phyloP scores from a whole-genome alignment of 2,329 filamentous ascomycete species.

The Pseudocercospora crystallina region DNA sequence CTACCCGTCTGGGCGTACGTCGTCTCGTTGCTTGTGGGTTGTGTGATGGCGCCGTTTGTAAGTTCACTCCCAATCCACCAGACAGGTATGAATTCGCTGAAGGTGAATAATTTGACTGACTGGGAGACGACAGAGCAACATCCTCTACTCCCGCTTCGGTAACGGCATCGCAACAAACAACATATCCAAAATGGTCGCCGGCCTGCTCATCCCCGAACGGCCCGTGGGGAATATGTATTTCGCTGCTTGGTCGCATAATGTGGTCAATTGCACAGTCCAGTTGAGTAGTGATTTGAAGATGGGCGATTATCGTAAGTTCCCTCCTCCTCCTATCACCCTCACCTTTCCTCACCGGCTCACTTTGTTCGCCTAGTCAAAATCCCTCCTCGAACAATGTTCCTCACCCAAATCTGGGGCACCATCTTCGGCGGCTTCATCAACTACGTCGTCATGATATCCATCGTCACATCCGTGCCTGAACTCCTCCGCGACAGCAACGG shows the following conservation, averaged over 20 bases:
- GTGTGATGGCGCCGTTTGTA: slow-evolving; percentile 50
- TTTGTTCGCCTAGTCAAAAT: slow-evolving; percentile 44
- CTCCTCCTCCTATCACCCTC: background rate
- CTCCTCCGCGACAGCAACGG: slow-evolving; percentile 50
- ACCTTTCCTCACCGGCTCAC: background rate
- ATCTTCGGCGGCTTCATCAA: slow-evolving; percentile 46
- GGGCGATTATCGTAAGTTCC: slow-evolving; percentile 55
- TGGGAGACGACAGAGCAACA: slow-evolving; percentile 43
- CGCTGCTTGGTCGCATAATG: slow-evolving; percentile 59
- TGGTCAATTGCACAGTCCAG: slow-evolving; percentile 53
- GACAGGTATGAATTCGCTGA: too few species aligned
- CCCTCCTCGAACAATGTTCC: slow-evolving; percentile 56
- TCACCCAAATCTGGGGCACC: slow-evolving; percentile 58
- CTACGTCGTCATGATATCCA: slow-evolving; percentile 58
- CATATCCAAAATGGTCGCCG: slow-evolving; percentile 58
- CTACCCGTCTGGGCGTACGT: slow-evolving; percentile 37
- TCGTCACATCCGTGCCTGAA: slow-evolving; percentile 51
- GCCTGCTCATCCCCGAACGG: slow-evolving; percentile 51
- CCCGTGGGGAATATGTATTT: slow-evolving; percentile 61
- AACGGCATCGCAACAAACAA: slow-evolving; percentile 61
- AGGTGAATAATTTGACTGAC: too few species aligned
- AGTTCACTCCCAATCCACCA: slow-evolving; percentile 3
- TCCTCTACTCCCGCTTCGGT: slow-evolving; percentile 44
- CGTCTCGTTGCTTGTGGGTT: slow-evolving; percentile 24
- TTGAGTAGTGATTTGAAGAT: slow-evolving; percentile 58